Conservation (phyloP, 331 rosid genomes). For the Malus hybrid region DNA sequence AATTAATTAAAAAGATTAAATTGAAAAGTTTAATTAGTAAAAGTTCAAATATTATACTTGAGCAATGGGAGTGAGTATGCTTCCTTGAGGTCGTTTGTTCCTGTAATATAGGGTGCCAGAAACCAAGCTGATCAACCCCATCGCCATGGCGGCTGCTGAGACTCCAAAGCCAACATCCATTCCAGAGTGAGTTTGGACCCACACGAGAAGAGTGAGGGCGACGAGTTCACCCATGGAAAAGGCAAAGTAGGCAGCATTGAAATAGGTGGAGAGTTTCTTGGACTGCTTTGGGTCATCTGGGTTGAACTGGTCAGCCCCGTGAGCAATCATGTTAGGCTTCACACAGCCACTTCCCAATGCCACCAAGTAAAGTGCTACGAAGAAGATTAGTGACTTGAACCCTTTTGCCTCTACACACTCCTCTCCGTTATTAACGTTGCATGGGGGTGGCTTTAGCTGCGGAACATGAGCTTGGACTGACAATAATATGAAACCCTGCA, state of each 20-base stretch:
- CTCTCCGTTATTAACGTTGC: constrained; percentile 34
- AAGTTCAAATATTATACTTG: constrained; percentile 28
- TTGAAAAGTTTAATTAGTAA: not conserved
- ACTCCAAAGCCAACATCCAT: constrained; percentile 94
- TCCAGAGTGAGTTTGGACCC: constrained; percentile 97
- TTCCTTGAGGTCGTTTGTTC: constrained; percentile 81
- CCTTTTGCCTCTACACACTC: constrained; percentile 73
- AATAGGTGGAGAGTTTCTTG: constrained; percentile 64
- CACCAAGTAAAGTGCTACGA: constrained; percentile 68
- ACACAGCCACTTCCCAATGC: constrained; percentile 95
- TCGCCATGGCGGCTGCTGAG: constrained; percentile 85
- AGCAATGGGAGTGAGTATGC: constrained; percentile 72
- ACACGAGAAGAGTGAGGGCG: constrained; percentile 74
- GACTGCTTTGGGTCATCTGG: constrained; percentile 32
- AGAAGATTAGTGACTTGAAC: constrained; percentile 61
- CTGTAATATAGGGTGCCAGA: constrained; percentile 63
- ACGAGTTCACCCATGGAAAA: constrained; percentile 79
- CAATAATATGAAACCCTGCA: constrained; percentile 71
- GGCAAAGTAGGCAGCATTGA: constrained; percentile 85
- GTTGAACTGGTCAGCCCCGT: constrained; percentile 87
- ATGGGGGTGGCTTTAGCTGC: constrained; percentile 67
- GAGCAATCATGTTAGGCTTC: constrained; percentile 91
- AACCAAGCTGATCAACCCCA: constrained; percentile 65
- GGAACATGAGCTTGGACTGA: constrained; percentile 95
- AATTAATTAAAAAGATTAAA: not conserved